Conservation (phyloP, 495 filamentous ascomycete genomes). For the Penicillium cinerascens region DNA sequence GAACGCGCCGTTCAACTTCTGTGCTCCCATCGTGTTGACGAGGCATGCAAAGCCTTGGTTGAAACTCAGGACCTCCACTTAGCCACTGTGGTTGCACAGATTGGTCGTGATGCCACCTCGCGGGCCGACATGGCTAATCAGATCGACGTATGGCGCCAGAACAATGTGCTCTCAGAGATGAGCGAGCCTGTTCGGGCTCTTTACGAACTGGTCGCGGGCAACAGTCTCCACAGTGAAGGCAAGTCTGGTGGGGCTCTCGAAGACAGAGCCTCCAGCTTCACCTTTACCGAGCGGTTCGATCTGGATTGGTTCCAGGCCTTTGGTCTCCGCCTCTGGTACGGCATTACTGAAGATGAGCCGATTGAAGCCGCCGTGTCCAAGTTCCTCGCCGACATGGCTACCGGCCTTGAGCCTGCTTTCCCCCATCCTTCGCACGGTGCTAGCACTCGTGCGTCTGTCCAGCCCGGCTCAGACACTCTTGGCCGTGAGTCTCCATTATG, state of each 20-base stretch:
- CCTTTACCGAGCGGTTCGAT: constrained; percentile 73
- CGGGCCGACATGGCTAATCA: constrained; percentile 70
- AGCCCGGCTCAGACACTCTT: constrained; percentile 41
- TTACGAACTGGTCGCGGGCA: constrained; percentile 86
- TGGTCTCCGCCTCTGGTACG: constrained; percentile 85
- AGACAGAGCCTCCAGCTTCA: constrained; percentile 71
- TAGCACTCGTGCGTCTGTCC: constrained; percentile 47
- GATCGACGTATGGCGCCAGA: constrained; percentile 76
- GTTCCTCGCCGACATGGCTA: constrained; percentile 65
- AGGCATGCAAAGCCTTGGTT: constrained; percentile 76
- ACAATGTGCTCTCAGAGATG: constrained; percentile 79
- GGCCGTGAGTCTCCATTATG: constrained; percentile 74
- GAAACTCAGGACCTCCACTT: constrained; percentile 72
- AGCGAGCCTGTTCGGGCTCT: constrained; percentile 79
- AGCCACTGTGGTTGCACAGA: constrained; percentile 76
- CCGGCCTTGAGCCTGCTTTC: constrained; percentile 55
- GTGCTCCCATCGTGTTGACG: constrained; percentile 68
- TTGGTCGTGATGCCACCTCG: constrained; percentile 63
- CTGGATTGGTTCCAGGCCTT: constrained; percentile 93
- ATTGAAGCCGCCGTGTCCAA: constrained; percentile 66
- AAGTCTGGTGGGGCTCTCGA: constrained; percentile 60
- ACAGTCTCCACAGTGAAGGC: constrained; percentile 75
- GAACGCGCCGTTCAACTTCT: constrained; percentile 81
- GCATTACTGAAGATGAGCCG: constrained; percentile 59
- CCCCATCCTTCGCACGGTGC: constrained; percentile 61